Evolutionary conservation across 164 flowering plant genomes (phyloP).

Genomic region (Stephania japonica): DNA sequence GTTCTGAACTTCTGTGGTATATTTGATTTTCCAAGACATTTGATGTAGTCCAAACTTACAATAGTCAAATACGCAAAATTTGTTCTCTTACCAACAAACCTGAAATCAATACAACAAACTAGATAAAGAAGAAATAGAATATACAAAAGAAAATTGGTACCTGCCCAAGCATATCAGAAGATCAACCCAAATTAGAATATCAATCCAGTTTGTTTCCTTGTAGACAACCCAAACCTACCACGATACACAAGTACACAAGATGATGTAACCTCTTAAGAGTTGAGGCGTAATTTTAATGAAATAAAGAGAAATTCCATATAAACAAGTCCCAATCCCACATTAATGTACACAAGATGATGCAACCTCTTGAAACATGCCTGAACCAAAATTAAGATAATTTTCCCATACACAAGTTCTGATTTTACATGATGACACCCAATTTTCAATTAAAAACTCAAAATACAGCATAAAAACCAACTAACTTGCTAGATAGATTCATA

Average conservation of each 20-base stretch:
- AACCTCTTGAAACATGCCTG: not conserved
- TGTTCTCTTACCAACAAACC: not conserved
- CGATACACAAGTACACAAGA: not conserved
- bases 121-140: not conserved
- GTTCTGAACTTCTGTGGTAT: not conserved
- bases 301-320: not conserved
- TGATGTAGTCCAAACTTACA: not conserved
- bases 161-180: constrained; percentile 65
- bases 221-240: constrained; percentile 63
- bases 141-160: constrained; percentile 20
- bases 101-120: not conserved
- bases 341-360: not conserved
- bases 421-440: too few relatives aligned
- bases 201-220: constrained; percentile 54
- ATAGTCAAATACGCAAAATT: not conserved
- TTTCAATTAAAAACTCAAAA: too few relatives aligned
- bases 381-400: not conserved
- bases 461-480: too few relatives aligned
- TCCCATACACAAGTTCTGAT: too few relatives aligned
- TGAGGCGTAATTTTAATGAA: not conserved
- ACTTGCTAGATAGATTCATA: not conserved
- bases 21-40: not conserved
- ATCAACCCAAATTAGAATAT: constrained; percentile 44
- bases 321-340: too few relatives aligned
- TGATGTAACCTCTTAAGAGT: not conserved